These are phyloP conservation scores for Entelexis paramagnoliae DNA, from an alignment of 1,139 yeast genomes.

Conservation along the genomic window DNA sequence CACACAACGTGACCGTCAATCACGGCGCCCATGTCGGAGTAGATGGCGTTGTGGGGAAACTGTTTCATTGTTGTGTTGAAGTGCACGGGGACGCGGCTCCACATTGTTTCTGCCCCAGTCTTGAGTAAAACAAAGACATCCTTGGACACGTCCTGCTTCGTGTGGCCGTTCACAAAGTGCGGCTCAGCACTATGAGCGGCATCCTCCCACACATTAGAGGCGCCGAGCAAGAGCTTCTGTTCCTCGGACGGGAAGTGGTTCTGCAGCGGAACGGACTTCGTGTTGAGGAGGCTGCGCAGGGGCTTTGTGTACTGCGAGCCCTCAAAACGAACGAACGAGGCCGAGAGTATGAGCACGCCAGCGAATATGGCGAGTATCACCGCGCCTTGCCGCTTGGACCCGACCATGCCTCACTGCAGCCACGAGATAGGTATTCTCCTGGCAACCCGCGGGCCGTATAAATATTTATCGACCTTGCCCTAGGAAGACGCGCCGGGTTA, in stretches of 20 bases:
- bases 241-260: background rate
- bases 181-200: background rate
- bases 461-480: no score
- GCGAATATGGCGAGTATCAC: background rate
- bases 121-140: conserved; percentile 30
- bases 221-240: background rate
- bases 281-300: background rate
- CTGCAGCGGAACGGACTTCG: background rate
- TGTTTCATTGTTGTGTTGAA: conserved; percentile 30
- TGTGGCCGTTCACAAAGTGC: background rate
- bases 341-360: background rate
- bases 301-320: background rate
- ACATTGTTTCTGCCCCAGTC: conserved; percentile 31
- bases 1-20: conserved; percentile 32
- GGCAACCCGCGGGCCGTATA: no score
- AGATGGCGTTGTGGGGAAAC: conserved; percentile 30
- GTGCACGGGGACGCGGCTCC: conserved; percentile 34
- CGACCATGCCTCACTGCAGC: background rate
- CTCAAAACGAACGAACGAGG: background rate
- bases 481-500: no score
- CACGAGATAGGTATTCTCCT: background rate
- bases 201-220: conserved; percentile 1
- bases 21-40: conserved; percentile 30
- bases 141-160: background rate
- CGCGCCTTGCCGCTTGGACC: background rate